Evolutionary conservation across 2,329 filamentous ascomycete genomes (phyloP).

Genomic region (Ceratocystis papillata): DNA sequence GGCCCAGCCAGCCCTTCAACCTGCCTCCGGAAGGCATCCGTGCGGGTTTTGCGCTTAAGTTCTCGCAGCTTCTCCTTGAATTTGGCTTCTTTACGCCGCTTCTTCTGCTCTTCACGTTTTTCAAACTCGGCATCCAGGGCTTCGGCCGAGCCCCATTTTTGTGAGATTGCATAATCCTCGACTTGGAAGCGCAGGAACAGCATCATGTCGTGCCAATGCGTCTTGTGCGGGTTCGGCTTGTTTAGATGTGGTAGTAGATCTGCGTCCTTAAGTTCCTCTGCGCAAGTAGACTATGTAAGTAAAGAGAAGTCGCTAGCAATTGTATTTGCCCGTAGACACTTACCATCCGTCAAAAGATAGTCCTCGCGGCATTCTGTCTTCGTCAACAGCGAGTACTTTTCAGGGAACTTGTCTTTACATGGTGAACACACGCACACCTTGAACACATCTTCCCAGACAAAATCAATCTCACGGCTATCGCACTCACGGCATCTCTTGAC

Average conservation of each 20-base stretch:
- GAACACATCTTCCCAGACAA: conserved; percentile 85
- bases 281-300: conserved; percentile 9
- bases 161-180: conserved; percentile 79
- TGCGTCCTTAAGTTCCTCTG: conserved; percentile 79
- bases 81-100: conserved; percentile 76
- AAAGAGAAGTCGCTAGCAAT: background rate
- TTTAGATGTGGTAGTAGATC: conserved; percentile 79
- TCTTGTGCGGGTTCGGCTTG: conserved; percentile 87
- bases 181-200: conserved; percentile 88
- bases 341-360: conserved; percentile 84
- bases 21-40: conserved; percentile 74
- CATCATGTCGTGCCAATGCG: conserved; percentile 98
- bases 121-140: conserved; percentile 83
- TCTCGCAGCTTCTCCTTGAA: conserved; percentile 83
- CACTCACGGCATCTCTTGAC: conserved; percentile 78
- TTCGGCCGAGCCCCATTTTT: conserved; percentile 84
- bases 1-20: conserved; percentile 42
- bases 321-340: conserved; percentile 31
- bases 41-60: conserved; percentile 83
- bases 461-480: conserved; percentile 76
- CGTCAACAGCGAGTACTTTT: conserved; percentile 89
- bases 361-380: conserved; percentile 96
- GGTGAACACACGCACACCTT: conserved; percentile 60
- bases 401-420: conserved; percentile 82
- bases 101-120: conserved; percentile 65